These are phyloP conservation scores for Paraurostyla sp. DNA, from an alignment of 73 alveolate genomes.

Conservation along the genomic window DNA sequence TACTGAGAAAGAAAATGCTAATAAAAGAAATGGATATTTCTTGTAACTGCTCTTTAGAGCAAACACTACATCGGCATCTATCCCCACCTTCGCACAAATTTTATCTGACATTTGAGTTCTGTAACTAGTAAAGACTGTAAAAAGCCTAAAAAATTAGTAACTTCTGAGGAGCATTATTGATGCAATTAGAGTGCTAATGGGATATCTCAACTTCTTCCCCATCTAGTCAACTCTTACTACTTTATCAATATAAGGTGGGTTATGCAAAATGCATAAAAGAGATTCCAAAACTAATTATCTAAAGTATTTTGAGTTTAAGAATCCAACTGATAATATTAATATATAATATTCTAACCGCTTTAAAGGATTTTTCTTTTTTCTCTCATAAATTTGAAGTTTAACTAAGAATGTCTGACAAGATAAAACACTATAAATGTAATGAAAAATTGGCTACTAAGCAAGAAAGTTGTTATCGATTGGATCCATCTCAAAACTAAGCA, in stretches of 20 bases:
- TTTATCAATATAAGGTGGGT: slow-evolving; percentile 44
- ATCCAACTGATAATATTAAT: slow-evolving; percentile 21
- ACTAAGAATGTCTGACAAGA: slow-evolving; percentile 32
- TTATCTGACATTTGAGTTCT: slow-evolving; percentile 55
- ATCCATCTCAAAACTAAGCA: background rate
- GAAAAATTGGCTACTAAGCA: background rate
- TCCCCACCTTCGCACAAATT: slow-evolving; percentile 55
- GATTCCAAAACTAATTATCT: background rate
- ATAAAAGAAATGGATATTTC: slow-evolving; percentile 40
- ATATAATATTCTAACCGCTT: background rate
- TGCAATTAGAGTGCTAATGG: slow-evolving; percentile 27
- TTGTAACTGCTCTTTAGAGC: slow-evolving; percentile 45
- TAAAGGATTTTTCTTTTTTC: slow-evolving; percentile 35
- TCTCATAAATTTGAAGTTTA: slow-evolving; percentile 27
- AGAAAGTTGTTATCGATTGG: slow-evolving; percentile 6
- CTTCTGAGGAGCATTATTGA: slow-evolving; percentile 48
- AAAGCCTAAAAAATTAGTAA: slow-evolving; percentile 39
- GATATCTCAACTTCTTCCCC: slow-evolving; percentile 60
- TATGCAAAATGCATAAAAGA: background rate
- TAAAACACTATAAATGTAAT: background rate
- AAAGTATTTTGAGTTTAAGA: slow-evolving; percentile 2
- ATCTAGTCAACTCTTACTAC: slow-evolving; percentile 26
- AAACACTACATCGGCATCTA: slow-evolving; percentile 53
- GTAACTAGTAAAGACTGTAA: slow-evolving; percentile 46
- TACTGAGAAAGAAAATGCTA: background rate